Evolutionary conservation across 306 rosid genomes (phyloP).

Genomic region (Cicer judaicum): DNA sequence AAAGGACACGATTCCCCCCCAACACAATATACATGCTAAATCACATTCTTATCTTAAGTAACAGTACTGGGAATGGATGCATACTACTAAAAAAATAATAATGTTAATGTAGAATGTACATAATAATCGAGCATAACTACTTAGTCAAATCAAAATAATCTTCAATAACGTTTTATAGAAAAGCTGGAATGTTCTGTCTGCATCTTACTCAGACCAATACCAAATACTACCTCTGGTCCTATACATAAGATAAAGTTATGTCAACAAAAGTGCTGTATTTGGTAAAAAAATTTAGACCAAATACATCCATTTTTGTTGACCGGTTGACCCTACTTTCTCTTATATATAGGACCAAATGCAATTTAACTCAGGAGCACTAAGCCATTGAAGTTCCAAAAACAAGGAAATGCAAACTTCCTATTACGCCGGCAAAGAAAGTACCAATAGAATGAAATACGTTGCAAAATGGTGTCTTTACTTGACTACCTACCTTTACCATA

Average conservation of each 20-base stretch:
- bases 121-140: slow-evolving; percentile 29
- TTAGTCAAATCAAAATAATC: slow-evolving; percentile 26
- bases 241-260: too few species aligned
- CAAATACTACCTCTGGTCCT: background rate
- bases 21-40: background rate
- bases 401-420: slow-evolving; percentile 1
- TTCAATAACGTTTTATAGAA: slow-evolving; percentile 28
- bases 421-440: slow-evolving; percentile 23
- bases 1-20: slow-evolving; percentile 10
- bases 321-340: too few species aligned
- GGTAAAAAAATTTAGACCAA: too few species aligned
- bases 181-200: slow-evolving; percentile 6
- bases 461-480: slow-evolving; percentile 20
- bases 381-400: slow-evolving; percentile 11
- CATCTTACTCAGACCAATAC: slow-evolving; percentile 31
- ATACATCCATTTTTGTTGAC: too few species aligned
- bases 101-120: slow-evolving; percentile 15
- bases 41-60: slow-evolving; percentile 25
- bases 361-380: slow-evolving; percentile 24
- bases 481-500: slow-evolving; percentile 89
- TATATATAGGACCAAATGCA: slow-evolving; percentile 1
- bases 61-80: background rate
- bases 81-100: slow-evolving; percentile 15
- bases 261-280: too few species aligned
- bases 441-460: slow-evolving; percentile 26